A percentile compares a stretch with the other conserved stretches of the same genome.
Conservation (phyloP, 352 stramenopile species). For the Globisporangium solare region DNA sequence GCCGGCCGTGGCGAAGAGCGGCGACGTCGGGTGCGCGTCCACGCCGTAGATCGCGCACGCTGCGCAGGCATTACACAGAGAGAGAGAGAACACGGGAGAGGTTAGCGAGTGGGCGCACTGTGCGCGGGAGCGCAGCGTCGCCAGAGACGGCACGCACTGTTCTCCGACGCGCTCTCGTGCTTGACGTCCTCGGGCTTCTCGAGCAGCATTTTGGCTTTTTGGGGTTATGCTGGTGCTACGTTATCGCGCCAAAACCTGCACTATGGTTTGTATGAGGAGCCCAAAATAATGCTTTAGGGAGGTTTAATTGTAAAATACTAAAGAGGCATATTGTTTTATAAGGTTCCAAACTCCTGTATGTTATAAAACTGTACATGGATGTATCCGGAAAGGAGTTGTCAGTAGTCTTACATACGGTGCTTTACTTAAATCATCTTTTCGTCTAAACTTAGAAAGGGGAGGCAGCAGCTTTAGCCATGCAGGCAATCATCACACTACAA, state of each 20-base stretch:
- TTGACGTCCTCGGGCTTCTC: slow-evolving; percentile 77
- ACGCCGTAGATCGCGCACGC: slow-evolving; percentile 82
- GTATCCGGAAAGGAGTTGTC: too few relatives aligned
- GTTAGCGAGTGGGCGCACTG: background rate
- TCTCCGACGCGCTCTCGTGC: slow-evolving; percentile 68
- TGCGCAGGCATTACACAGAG: slow-evolving; percentile 18
- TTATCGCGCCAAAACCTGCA: background rate
- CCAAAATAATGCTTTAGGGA: background rate
- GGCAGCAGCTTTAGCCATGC: too few relatives aligned
- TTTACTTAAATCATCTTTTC: too few relatives aligned
- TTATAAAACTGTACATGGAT: background rate
- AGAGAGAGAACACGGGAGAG: slow-evolving; percentile 5
- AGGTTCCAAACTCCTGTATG: background rate
- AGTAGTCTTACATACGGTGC: too few relatives aligned
- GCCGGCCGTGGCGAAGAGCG: slow-evolving; percentile 72
- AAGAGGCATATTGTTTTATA: background rate
- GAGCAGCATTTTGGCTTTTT: slow-evolving; percentile 48
- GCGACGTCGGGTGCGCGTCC: slow-evolving; percentile 70
- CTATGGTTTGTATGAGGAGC: background rate
- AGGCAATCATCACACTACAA: too few relatives aligned
- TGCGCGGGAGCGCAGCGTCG: too few relatives aligned
- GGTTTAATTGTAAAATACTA: background rate
- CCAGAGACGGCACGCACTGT: slow-evolving; percentile 26
- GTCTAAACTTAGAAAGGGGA: too few relatives aligned
- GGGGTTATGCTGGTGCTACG: background rate